Evolutionary conservation across 2,329 filamentous ascomycete species (phyloP).

Genomic region (Pseudogymnoascus sp.): DNA sequence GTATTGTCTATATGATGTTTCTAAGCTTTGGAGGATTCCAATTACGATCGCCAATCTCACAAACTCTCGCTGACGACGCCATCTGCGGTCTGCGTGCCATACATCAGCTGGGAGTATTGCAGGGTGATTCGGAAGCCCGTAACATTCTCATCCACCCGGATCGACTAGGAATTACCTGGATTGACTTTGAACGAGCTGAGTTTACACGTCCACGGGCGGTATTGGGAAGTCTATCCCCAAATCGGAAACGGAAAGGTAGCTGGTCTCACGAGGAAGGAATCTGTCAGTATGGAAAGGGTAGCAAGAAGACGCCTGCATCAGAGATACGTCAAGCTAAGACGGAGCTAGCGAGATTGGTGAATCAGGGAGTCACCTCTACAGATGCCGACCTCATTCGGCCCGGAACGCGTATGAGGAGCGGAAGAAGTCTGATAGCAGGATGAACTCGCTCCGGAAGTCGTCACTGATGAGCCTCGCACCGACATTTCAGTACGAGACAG

Average conservation of each 20-base stretch:
- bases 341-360: background rate
- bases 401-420: background rate
- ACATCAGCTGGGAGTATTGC: background rate
- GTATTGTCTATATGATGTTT: background rate
- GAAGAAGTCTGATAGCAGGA: background rate
- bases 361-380: constrained; percentile 1
- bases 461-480: background rate
- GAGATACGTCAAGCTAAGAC: constrained; percentile 5
- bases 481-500: background rate
- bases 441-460: background rate
- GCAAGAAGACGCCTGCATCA: background rate
- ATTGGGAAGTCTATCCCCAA: background rate
- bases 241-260: background rate
- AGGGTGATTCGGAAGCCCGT: background rate
- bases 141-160: background rate
- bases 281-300: background rate
- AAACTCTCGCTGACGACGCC: background rate
- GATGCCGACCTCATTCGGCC: background rate
- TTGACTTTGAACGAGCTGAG: background rate
- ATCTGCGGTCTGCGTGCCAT: background rate
- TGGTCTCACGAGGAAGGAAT: background rate
- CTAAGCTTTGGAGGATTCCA: background rate
- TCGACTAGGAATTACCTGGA: background rate
- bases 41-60: background rate
- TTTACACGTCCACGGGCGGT: background rate